Evolutionary conservation across 208 protist species (phyloP).

Genomic region (Acanthamoeba castellanii): DNA sequence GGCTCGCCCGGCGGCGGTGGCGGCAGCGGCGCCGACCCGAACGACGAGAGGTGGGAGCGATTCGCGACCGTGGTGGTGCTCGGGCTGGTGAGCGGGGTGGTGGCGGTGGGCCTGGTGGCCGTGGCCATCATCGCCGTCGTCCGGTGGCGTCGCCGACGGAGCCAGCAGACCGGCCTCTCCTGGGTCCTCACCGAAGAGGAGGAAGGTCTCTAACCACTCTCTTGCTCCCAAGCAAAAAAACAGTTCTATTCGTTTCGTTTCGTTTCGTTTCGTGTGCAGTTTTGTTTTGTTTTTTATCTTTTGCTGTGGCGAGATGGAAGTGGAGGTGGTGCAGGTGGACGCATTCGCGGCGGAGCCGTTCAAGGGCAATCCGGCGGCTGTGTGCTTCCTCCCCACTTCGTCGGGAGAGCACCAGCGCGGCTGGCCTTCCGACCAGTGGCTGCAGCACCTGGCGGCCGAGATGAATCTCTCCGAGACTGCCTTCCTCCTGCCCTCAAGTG

Average conservation of each 20-base stretch:
- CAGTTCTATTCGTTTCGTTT: too few relatives aligned
- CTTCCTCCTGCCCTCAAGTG: conserved; percentile 74
- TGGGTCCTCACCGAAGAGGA: conserved; percentile 72
- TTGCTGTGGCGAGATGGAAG: background rate
- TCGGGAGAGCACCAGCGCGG: conserved; percentile 26
- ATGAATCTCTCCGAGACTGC: conserved; percentile 89
- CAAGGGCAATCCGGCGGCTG: conserved; percentile 89
- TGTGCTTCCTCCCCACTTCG: conserved; percentile 84
- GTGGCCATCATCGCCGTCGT: conserved; percentile 32
- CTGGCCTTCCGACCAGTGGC: conserved; percentile 83
- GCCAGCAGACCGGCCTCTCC: conserved; percentile 5
- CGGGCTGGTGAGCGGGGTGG: background rate
- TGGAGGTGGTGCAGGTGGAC: conserved; percentile 92
- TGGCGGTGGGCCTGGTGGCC: background rate
- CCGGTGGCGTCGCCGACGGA: conserved; percentile 6
- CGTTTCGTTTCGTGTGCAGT: too few relatives aligned
- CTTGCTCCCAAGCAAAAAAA: too few relatives aligned
- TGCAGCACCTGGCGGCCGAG: conserved; percentile 88
- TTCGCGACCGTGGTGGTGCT: background rate
- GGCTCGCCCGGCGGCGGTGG: background rate
- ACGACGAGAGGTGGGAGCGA: background rate
- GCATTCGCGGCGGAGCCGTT: conserved; percentile 88
- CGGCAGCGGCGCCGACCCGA: background rate
- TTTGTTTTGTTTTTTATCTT: background rate
- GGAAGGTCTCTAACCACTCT: too few relatives aligned